phyloP scores from a whole-genome alignment of 2,329 filamentous ascomycete species.

The Trichoderma atrobrunneum region DNA sequence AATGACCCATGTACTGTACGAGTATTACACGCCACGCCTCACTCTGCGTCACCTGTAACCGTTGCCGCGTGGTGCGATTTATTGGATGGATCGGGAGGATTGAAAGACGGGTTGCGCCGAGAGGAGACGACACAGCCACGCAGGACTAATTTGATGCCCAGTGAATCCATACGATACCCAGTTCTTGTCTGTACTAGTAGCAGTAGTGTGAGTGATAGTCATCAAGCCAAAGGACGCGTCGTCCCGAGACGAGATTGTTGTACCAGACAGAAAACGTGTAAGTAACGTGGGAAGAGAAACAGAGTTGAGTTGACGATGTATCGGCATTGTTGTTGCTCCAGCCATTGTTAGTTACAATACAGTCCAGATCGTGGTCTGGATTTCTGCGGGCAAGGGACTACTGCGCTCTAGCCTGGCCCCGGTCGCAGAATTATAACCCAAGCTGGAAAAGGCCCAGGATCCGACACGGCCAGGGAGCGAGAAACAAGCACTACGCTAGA shows the following conservation, averaged over 20 bases:
- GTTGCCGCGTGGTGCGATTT: background rate
- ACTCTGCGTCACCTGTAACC: background rate
- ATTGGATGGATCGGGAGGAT: background rate
- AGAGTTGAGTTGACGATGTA: background rate
- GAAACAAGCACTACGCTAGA: slow-evolving; percentile 15
- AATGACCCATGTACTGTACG: background rate
- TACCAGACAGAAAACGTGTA: background rate
- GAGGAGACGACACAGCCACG: slow-evolving; percentile 8
- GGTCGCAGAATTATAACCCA: background rate
- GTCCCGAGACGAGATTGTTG: background rate
- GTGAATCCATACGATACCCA: background rate
- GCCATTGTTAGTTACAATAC: too few species aligned
- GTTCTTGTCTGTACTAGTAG: background rate
- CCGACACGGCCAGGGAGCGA: background rate
- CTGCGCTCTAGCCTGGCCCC: background rate
- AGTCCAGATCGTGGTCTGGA: background rate
- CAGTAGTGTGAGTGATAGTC: background rate
- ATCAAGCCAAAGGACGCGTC: background rate
- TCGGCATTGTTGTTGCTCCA: background rate
- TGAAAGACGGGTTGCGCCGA: background rate
- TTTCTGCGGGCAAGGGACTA: background rate
- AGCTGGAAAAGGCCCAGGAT: background rate
- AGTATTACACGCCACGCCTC: background rate
- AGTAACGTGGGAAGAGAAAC: background rate
- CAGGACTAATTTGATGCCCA: background rate